phyloP scores from a whole-genome alignment of 1,284 basidiomycete genomes.

The Caloboletus inedulis region DNA sequence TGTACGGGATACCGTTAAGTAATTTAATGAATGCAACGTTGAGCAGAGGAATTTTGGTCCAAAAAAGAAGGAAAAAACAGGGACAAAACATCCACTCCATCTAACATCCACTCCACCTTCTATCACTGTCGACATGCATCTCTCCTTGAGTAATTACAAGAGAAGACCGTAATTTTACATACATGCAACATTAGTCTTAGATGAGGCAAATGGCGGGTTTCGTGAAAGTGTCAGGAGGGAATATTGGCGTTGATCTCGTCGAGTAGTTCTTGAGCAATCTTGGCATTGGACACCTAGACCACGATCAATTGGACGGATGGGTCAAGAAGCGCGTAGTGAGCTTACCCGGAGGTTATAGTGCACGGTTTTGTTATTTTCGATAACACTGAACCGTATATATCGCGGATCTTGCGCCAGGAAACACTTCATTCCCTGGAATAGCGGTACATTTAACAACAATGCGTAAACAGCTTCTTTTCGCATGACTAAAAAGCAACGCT shows the following conservation, averaged over 20 bases:
- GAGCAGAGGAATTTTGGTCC: constrained; percentile 13
- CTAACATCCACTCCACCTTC: constrained; percentile 17
- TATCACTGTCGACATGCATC: constrained; percentile 24
- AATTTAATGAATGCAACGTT: constrained; percentile 25
- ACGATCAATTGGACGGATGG: background rate
- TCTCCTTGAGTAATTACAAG: constrained; percentile 30
- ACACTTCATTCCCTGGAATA: constrained; percentile 87
- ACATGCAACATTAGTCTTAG: constrained; percentile 35
- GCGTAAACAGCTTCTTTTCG: constrained; percentile 90
- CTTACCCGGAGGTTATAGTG: constrained; percentile 79
- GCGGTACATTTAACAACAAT: constrained; percentile 78
- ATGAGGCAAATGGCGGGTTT: constrained; percentile 27
- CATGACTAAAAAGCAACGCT: constrained; percentile 66
- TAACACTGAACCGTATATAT: constrained; percentile 75
- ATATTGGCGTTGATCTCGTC: constrained; percentile 56
- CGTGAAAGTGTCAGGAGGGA: constrained; percentile 35
- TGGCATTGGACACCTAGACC: constrained; percentile 53
- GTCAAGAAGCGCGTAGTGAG: constrained; percentile 4
- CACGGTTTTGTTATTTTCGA: constrained; percentile 60
- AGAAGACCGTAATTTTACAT: constrained; percentile 33
- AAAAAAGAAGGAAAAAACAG: constrained; percentile 6
- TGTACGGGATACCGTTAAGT: constrained; percentile 27
- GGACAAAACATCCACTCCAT: constrained; percentile 9
- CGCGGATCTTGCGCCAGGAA: constrained; percentile 74
- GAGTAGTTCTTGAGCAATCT: constrained; percentile 57